Conservation (phyloP, 805 yeast species). For the Kuraishia borneana region DNA sequence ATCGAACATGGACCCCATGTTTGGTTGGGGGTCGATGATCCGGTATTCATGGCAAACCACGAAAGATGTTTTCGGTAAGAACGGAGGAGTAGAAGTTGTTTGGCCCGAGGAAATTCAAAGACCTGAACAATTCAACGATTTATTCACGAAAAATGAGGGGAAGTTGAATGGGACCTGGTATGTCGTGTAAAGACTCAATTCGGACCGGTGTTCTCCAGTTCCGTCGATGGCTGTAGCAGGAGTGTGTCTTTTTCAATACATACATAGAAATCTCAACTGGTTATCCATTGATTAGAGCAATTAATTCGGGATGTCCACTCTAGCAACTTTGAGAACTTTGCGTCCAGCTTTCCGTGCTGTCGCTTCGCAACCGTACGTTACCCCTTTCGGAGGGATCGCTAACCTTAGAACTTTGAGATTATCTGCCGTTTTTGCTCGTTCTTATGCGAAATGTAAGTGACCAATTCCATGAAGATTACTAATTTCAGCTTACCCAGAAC, state of each 20-base stretch:
- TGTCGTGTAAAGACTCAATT: not conserved
- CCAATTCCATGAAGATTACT: slow-evolving; percentile 2
- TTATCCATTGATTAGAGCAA: not conserved
- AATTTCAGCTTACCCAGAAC: slow-evolving; percentile 27
- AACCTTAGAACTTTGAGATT: slow-evolving; percentile 7
- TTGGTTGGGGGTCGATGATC: slow-evolving; percentile 76
- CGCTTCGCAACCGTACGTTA: slow-evolving; percentile 1
- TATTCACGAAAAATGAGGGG: not conserved
- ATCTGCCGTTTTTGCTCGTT: slow-evolving; percentile 10
- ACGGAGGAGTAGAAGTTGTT: slow-evolving; percentile 40
- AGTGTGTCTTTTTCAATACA: too few species aligned
- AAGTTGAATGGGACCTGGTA: not conserved
- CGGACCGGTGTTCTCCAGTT: not conserved
- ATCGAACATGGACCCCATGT: slow-evolving; percentile 49
- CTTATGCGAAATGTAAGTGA: slow-evolving; percentile 10
- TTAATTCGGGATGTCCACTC: slow-evolving; percentile 16
- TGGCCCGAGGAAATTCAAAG: slow-evolving; percentile 42
- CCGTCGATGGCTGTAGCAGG: not conserved
- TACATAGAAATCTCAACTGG: too few species aligned
- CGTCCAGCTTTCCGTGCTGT: slow-evolving; percentile 14
- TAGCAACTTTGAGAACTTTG: slow-evolving; percentile 18
- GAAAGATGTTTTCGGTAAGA: slow-evolving; percentile 50
- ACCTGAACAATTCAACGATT: not conserved
- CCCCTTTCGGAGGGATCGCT: not conserved
- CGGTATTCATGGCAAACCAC: slow-evolving; percentile 95